Base-by-base conservation (phyloP, 2,329 filamentous ascomycete genomes). In the Pseudogymnoascus sp. region DNA sequence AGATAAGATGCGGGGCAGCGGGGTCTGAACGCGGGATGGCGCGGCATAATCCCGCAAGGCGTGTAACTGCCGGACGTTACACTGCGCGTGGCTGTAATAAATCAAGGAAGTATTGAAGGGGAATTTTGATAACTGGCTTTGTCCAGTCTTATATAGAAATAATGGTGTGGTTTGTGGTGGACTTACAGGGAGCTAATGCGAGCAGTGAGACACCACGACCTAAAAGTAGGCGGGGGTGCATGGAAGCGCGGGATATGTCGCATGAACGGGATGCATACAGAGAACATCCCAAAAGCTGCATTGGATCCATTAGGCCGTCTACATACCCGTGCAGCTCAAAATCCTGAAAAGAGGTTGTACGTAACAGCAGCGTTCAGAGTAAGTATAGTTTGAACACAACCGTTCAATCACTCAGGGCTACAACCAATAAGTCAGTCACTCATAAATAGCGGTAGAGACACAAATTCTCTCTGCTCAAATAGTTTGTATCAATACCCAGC, bases 1-100 rank as follows among this genome's bases (percentile, higher is more conserved):
- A 48, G 45, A 30, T 30, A 52, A 52, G 45, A 52, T 52, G 45
- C 45, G 45, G 45, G 45, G 45, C 45, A 30, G 45, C 13, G 45
- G 45, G 45, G 45, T 52, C 5, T 9, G 15, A 15, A 30, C 45
- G 45, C 45, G 45, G 45, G 45, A 52, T 52, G 45, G 45, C 45
- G n/a, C 45, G 45, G 45, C 45, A 18, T 26, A 15, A 52, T 52
- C 45, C 45, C 45, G 26, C 21, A 45, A 45, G 39, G 39, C 26
- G 26, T 30, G n/a, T 18, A 52, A 52, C 45, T 52, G 45, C 45
- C 23, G 23, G 23, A 52, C 8, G 26, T 52, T 52, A 52, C 45
- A 52, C 45, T 3, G 45, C 18, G 45, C 30, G 39, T 45, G 21
- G 39, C n/a, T 18, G n/a, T 28, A 30, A 30, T 52, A 2, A 52